Evolutionary conservation across 148 eudicot species (phyloP).

Genomic region (Fallopia convolvulus): DNA sequence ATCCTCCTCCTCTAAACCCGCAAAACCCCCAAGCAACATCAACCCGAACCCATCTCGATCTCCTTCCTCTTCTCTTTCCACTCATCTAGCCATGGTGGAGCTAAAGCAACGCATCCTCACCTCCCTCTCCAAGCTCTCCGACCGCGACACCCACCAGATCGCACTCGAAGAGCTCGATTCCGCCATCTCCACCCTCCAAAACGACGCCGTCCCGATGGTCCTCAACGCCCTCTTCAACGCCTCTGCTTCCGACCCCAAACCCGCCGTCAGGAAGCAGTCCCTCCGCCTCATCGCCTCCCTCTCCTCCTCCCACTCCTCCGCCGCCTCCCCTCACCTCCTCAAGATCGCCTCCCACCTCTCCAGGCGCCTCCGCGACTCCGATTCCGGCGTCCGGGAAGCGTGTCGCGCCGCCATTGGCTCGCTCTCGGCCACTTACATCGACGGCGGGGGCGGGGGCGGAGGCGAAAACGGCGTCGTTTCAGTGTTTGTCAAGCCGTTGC

Average conservation of each 20-base stretch:
- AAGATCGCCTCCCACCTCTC: constrained; percentile 69
- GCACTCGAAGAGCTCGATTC: constrained; percentile 71
- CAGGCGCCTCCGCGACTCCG: constrained; percentile 57
- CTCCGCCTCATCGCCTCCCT: constrained; percentile 53
- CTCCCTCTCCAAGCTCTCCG: constrained; percentile 74
- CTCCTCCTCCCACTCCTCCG: constrained; percentile 41
- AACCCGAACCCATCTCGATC: constrained; percentile 18
- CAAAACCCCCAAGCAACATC: constrained; percentile 31
- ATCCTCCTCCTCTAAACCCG: constrained; percentile 38
- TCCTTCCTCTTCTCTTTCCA: constrained; percentile 36
- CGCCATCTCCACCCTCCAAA: constrained; percentile 42
- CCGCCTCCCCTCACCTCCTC: constrained; percentile 54
- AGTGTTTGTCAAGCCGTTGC: constrained; percentile 77
- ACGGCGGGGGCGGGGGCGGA: constrained; percentile 44
- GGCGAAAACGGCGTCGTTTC: constrained; percentile 50
- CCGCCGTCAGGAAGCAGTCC: constrained; percentile 65
- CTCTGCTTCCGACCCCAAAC: constrained; percentile 58
- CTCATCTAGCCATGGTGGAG: constrained; percentile 84
- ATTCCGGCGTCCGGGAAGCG: constrained; percentile 66
- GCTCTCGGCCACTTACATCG: constrained; percentile 46
- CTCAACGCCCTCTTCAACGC: constrained; percentile 72
- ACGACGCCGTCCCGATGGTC: constrained; percentile 62
- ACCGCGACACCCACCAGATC: constrained; percentile 88
- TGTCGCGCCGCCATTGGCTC: constrained; percentile 68
- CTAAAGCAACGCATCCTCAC: constrained; percentile 67